Evolutionary conservation across 1,284 basidiomycete genomes (phyloP), one percentile per base, ranked within the genome.

Genomic region (Vanrija humicola): DNA sequence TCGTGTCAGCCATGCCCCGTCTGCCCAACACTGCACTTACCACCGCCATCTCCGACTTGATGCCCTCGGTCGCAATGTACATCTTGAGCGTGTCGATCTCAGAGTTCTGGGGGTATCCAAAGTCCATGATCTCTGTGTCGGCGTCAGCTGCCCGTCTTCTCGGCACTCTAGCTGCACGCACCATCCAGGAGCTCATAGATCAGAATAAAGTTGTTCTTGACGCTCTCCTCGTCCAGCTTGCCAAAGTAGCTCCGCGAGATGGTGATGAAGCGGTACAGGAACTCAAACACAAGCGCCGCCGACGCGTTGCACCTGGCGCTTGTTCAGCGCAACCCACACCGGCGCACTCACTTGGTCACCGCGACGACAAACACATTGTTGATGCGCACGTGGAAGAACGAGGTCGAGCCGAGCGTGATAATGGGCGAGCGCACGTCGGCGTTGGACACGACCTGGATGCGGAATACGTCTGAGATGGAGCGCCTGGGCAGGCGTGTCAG

Each of bases 81-180:
- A 90, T 89, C 79, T 98, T 98, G 45, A 98, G 81, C 5, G 95
- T 96, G 74, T 98, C 94, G 46, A 89, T 92, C 76, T 99, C 95
- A 63, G 92, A 95, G 74, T 97, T 98, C 75, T 98, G 96, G n/a
- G 95, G 95, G 78, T 95, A 98, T 42, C 96, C 95, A 78, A 98
- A 98, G 78, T 99, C 95, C 70, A 91, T 86, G 73, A 98, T 96
- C 78, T 99, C 94, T 96, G 73, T 3, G 12, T 8, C 5, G 8
- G 34, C 14, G 34, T 34, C 34, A 34, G 34, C 34, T 34, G 12
- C 34, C 3, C 0, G 46, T n/a, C n/a, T n/a, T n/a, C 50, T 49
- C 15, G 21, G 5, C 21, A 23, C 10, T 9, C 16, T 7, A 42
- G 16, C 9, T 28, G 10, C 8, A 60, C 82, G 53, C 61, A 92